These are phyloP conservation scores for Plectosphaerella cucumerina DNA, from an alignment of 2,329 filamentous ascomycete genomes.

Conservation along the genomic window DNA sequence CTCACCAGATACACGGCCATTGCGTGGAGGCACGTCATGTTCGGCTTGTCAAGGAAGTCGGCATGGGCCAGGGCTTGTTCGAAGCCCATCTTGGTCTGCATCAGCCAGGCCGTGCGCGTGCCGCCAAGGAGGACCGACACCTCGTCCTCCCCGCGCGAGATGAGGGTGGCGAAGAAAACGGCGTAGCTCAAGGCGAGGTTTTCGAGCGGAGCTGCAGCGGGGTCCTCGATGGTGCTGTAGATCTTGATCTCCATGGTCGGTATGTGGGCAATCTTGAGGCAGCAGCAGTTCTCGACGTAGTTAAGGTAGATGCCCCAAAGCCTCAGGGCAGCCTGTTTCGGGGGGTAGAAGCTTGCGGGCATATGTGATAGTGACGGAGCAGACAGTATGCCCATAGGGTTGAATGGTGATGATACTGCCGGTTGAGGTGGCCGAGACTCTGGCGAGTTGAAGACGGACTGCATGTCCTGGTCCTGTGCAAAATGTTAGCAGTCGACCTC, in stretches of 20 bases:
- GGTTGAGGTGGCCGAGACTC: not conserved
- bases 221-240: slow-evolving; percentile 25
- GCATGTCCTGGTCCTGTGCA: slow-evolving; percentile 13
- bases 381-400: slow-evolving; percentile 27
- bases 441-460: slow-evolving; percentile 14
- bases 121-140: slow-evolving; percentile 21
- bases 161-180: slow-evolving; percentile 45
- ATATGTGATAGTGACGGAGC: slow-evolving; percentile 12
- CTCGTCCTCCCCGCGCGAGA: slow-evolving; percentile 33
- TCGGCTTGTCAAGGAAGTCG: slow-evolving; percentile 35
- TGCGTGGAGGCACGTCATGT: slow-evolving; percentile 27
- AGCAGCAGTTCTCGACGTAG: slow-evolving; percentile 20
- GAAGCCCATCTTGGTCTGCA: slow-evolving; percentile 24
- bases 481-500: not conserved
- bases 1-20: slow-evolving; percentile 32
- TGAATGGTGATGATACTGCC: slow-evolving; percentile 18
- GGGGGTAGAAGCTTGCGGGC: slow-evolving; percentile 17
- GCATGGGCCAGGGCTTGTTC: slow-evolving; percentile 33
- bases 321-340: slow-evolving; percentile 18
- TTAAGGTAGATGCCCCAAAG: slow-evolving; percentile 25
- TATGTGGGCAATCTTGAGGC: slow-evolving; percentile 20
- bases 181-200: slow-evolving; percentile 35
- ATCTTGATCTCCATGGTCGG: slow-evolving; percentile 25
- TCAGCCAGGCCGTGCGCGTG: slow-evolving; percentile 17
- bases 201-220: slow-evolving; percentile 18